Conservation (phyloP, 192 early-diverging fungal genomes). For the Coemansia sp. region DNA sequence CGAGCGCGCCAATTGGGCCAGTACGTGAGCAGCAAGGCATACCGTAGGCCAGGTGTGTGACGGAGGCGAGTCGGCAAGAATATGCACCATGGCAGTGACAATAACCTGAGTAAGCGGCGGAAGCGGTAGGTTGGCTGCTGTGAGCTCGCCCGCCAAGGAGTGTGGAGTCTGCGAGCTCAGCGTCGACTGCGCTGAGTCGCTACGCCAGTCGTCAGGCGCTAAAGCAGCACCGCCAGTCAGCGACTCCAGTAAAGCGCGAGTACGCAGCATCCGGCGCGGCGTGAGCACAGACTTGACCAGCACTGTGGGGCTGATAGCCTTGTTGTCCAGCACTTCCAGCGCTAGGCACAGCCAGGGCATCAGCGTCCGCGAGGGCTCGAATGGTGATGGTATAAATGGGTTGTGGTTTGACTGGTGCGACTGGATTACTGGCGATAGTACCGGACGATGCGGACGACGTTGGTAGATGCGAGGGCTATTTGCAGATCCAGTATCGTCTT, state of each 20-base stretch:
- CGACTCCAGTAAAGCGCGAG: conserved; percentile 46
- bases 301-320: conserved; percentile 50
- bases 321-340: conserved; percentile 45
- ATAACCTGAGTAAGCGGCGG: conserved; percentile 33
- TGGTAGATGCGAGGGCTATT: not conserved
- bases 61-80: conserved; percentile 33
- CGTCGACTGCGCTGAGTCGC: conserved; percentile 23
- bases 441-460: not conserved
- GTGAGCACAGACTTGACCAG: conserved; percentile 48
- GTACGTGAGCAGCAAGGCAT: conserved; percentile 32
- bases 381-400: conserved; percentile 45
- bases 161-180: not conserved
- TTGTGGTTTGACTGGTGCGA: conserved; percentile 6
- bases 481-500: not conserved
- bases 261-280: conserved; percentile 50
- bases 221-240: conserved; percentile 34
- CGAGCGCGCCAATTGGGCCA: conserved; percentile 27
- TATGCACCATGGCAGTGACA: conserved; percentile 33
- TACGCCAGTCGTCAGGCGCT: conserved; percentile 27
- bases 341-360: conserved; percentile 48
- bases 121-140: not conserved
- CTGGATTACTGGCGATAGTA: not conserved
- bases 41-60: conserved; percentile 39
- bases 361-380: conserved; percentile 41
- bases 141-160: not conserved